Percentiles rank a stretch among this genome's conserved stretches.
Evolutionary conservation across 108 stramenopile species (phyloP).

Genomic region (Pseudonitzschia multiseries): DNA sequence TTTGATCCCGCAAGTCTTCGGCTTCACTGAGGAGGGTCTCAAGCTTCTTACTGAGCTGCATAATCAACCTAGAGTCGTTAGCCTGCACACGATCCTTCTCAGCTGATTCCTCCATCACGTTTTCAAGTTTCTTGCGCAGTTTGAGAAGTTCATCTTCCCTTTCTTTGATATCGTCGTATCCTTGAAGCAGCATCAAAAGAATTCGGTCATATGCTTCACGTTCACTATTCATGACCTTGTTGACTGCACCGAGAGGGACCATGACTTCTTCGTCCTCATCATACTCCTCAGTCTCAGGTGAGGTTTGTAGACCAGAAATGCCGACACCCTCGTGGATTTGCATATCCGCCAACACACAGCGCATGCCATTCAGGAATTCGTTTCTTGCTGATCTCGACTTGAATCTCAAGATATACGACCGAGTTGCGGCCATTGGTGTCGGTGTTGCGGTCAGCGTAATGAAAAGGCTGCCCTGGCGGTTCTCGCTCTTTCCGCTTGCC

Average conservation of each 20-base stretch:
- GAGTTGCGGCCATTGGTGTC: constrained; percentile 72
- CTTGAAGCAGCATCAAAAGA: constrained; percentile 81
- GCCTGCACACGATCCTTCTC: constrained; percentile 87
- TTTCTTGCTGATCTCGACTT: constrained; percentile 81
- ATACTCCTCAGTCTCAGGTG: constrained; percentile 35
- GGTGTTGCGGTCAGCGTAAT: constrained; percentile 83
- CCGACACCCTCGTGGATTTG: constrained; percentile 86
- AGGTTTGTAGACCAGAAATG: constrained; percentile 64
- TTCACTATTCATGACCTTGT: constrained; percentile 81
- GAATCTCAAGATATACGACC: constrained; percentile 81
- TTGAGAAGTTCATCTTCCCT: constrained; percentile 83
- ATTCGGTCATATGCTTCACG: constrained; percentile 87
- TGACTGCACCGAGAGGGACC: constrained; percentile 82
- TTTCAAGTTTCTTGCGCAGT: constrained; percentile 68
- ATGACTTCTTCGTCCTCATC: constrained; percentile 67
- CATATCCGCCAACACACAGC: constrained; percentile 82
- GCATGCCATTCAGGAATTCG: constrained; percentile 74
- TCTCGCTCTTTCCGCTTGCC: constrained; percentile 67
- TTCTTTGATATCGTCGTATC: constrained; percentile 80
- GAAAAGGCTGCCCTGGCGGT: constrained; percentile 82
- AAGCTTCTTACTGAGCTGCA: constrained; percentile 92
- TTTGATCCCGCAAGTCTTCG: constrained; percentile 87
- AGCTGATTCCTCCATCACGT: constrained; percentile 59
- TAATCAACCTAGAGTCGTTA: constrained; percentile 91
- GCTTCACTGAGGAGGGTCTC: constrained; percentile 92